A percentile compares a stretch with the other conserved stretches of the same genome.
phyloP scores from a whole-genome alignment of 2,329 filamentous ascomycete species.

The Calycina herbarum region DNA sequence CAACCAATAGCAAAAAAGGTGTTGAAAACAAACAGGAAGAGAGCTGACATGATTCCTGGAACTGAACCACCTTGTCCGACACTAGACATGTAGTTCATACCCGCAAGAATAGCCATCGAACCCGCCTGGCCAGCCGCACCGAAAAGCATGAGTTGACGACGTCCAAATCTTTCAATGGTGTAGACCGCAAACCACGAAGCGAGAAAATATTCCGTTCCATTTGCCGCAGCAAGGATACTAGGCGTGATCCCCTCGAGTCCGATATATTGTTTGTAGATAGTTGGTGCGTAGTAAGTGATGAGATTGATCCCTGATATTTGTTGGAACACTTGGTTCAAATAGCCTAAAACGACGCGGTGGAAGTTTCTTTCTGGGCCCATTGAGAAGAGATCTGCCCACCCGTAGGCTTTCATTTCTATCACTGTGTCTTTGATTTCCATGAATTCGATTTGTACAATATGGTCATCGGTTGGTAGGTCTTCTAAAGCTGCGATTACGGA shows the following conservation, averaged over 20 bases:
- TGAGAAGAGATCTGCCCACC: constrained; percentile 47
- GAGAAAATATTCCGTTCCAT: constrained; percentile 47
- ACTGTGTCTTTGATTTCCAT: constrained; percentile 59
- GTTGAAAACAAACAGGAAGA: constrained; percentile 51
- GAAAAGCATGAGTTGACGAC: constrained; percentile 71
- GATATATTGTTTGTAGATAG: constrained; percentile 51
- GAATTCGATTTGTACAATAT: constrained; percentile 56
- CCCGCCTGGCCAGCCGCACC: constrained; percentile 62
- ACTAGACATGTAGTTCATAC: constrained; percentile 41
- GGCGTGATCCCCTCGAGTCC: constrained; percentile 48
- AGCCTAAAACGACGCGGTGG: constrained; percentile 53
- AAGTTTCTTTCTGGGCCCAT: constrained; percentile 54
- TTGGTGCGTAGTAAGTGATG: constrained; percentile 49
- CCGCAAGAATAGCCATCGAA: constrained; percentile 62
- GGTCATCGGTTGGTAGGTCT: constrained; percentile 47
- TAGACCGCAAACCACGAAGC: constrained; percentile 42
- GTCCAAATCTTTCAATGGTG: constrained; percentile 57
- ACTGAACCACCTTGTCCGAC: constrained; percentile 38
- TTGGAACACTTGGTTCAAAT: constrained; percentile 52
- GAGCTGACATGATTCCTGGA: constrained; percentile 35
- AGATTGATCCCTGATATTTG: constrained; percentile 48
- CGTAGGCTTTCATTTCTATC: constrained; percentile 49
- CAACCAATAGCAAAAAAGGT: constrained; percentile 54
- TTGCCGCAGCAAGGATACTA: constrained; percentile 55
- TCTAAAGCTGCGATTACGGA: constrained; percentile 46